Conservation (phyloP, 331 rosid genomes). For the Pyrus hybrid region DNA sequence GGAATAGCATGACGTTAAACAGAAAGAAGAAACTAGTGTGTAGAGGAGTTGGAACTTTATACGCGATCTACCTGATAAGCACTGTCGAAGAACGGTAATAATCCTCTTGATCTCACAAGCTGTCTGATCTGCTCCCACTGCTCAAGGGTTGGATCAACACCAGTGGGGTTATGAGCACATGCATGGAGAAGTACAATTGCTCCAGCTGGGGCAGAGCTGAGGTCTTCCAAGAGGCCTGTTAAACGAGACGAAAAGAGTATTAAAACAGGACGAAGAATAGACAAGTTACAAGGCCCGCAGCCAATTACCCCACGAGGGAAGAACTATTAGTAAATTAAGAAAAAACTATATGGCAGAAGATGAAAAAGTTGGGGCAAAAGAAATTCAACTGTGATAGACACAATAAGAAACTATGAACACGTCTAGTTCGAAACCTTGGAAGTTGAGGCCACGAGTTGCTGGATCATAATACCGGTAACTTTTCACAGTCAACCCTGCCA, state of each 20-base stretch:
- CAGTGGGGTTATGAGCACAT: conserved; percentile 98
- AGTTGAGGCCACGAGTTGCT: conserved; percentile 84
- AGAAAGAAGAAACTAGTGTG: neutral
- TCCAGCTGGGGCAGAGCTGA: conserved; percentile 91
- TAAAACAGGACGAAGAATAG: conserved; percentile 1
- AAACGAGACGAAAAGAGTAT: conserved; percentile 3
- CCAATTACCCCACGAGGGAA: neutral
- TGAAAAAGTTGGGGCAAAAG: neutral
- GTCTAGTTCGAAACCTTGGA: conserved; percentile 55
- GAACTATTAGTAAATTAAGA: neutral
- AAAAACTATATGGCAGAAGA: neutral
- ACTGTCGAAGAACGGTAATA: conserved; percentile 99
- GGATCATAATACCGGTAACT: conserved; percentile 92
- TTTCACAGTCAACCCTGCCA: conserved; percentile 80
- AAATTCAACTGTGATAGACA: neutral
- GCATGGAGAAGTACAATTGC: conserved; percentile 88
- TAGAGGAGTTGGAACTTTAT: neutral
- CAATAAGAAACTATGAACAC: neutral
- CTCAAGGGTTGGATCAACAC: conserved; percentile 94
- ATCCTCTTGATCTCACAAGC: conserved; percentile 63
- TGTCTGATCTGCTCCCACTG: conserved; percentile 98
- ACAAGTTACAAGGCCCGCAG: neutral
- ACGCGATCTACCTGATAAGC: conserved; percentile 72
- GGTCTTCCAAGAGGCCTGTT: conserved; percentile 87
- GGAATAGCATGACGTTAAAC: neutral